Base-by-base conservation (phyloP, 208 protist species). In the Histomonas meleagridis region DNA sequence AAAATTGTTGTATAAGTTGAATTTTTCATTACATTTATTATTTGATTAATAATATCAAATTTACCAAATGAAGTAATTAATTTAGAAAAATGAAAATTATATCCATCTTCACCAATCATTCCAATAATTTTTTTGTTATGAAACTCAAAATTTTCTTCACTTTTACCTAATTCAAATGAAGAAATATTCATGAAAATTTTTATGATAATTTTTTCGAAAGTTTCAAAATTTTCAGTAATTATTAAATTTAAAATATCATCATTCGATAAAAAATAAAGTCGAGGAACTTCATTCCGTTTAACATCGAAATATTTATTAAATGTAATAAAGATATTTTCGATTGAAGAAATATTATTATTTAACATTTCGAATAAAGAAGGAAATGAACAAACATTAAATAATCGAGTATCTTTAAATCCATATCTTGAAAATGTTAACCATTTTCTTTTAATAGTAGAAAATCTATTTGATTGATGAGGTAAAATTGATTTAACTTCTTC, bases 381-480 rank as follows among this genome's bases (percentile, higher is more conserved):
- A 48, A 46, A 86, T 35, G 76, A 32, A 38, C 46, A 51, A 86
- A 86, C 76, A 32, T 14, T 28, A n/a, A 86, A 86, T 12, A 86
- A 28, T 55, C 76, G 43, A 32, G 76, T 32, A 48, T 86, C 76
- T 86, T 86, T 86, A 4, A 86, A 51, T 55, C 46, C 55, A 38
- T 55, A 48, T 38, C 76, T 23, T 57, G 76, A 40, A 86, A 86
- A 57, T 38, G 76, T 40, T 5, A 18, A 32, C 76, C 76, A 86
- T 55, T 86, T 86, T n/a, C 76, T 32, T 26, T 86, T 40, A 38
- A 86, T 46, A 86, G 46, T 16, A 10, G 76, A 51, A n/a, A 86
- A 86, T 86, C 38, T 86, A 48, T 86, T 86, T 46, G 46, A 26
- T 55, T 86, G 76, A 51, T 86, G 76, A 26, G 76, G 76, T 38